Base-by-base conservation (phyloP, 345 rosid genomes). In the Lepidium aucheri region DNA sequence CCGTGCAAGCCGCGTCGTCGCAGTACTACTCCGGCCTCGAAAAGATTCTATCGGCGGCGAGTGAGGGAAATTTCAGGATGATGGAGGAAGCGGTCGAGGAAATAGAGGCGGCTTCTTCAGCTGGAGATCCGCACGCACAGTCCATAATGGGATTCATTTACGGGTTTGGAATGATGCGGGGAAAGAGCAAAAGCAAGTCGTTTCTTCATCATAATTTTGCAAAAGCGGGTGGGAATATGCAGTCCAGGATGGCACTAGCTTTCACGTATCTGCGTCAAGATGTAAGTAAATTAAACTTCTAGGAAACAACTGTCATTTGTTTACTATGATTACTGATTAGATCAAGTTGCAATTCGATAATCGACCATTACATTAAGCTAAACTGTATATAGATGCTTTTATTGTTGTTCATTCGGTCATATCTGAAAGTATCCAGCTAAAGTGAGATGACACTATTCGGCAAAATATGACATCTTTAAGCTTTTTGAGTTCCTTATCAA, bases 211-310 rank as follows among this genome's bases (percentile, higher is more conserved):
- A 94, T 73, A 72, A 73, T 43, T 94, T 94, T 38, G 92, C 91
- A 4, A 81, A 85, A 4, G 76, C 80, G 5, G 95, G 86, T 9
- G 97, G 89, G 33, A 94, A 79, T 74, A 76, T 84, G 77, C 99
- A 94, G 80, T 94, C 99, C 3, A 94, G 83, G 84, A 85, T 91
- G 97, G 88, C 95, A 30, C 80, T 94, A 16, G 99, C 99, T 0
- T 88, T 84, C 70, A 86, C 96, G 1, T 91, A 85, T 71, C 61
- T 81, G 7, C 91, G 99, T 1, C 99, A 94, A 81, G 90, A 88
- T 61, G 97, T 93, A 81, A 84, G 95, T 49, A n/a, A 59, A 3
- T 42, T 66, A 9, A 53, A 53, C 14, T 40, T 42, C 8, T 41
- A 22, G 8, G 42, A 50, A 63, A 15, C 33, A 65, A 49, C 24